phyloP scores from a whole-genome alignment of 768 basidiomycete genomes.

The Tephrocybe sp. region DNA sequence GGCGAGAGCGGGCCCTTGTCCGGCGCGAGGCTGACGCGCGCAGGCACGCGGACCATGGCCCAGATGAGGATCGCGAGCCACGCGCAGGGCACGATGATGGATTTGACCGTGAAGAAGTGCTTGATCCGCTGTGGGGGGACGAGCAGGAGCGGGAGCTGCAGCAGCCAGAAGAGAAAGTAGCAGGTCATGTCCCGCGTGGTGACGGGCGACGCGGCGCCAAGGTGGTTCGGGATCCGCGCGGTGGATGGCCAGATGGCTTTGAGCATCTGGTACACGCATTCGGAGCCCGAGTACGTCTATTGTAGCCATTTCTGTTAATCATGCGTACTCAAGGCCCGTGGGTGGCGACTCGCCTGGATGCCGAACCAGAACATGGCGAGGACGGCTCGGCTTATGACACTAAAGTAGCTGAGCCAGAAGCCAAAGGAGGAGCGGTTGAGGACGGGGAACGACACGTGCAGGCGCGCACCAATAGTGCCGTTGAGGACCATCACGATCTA shows the following conservation, averaged over 20 bases:
- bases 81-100: slow-evolving; percentile 59
- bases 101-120: slow-evolving; percentile 73
- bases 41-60: slow-evolving; percentile 70
- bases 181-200: slow-evolving; percentile 71
- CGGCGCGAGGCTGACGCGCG: slow-evolving; percentile 56
- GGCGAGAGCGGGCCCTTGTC: slow-evolving; percentile 34
- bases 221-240: slow-evolving; percentile 60
- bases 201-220: slow-evolving; percentile 57
- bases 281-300: slow-evolving; percentile 61
- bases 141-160: slow-evolving; percentile 76
- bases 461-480: slow-evolving; percentile 74
- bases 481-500: slow-evolving; percentile 67
- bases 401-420: slow-evolving; percentile 89
- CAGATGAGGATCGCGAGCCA: slow-evolving; percentile 78
- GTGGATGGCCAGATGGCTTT: slow-evolving; percentile 83
- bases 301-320: not conserved
- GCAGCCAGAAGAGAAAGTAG: slow-evolving; percentile 76
- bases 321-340: not conserved
- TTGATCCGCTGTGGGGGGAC: slow-evolving; percentile 78
- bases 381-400: slow-evolving; percentile 72
- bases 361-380: slow-evolving; percentile 85
- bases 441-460: slow-evolving; percentile 74
- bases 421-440: slow-evolving; percentile 87
- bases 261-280: slow-evolving; percentile 79
- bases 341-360: slow-evolving; percentile 48